Conservation (phyloP, 208 protist genomes). For the Acanthamoeba culbertsoni region DNA sequence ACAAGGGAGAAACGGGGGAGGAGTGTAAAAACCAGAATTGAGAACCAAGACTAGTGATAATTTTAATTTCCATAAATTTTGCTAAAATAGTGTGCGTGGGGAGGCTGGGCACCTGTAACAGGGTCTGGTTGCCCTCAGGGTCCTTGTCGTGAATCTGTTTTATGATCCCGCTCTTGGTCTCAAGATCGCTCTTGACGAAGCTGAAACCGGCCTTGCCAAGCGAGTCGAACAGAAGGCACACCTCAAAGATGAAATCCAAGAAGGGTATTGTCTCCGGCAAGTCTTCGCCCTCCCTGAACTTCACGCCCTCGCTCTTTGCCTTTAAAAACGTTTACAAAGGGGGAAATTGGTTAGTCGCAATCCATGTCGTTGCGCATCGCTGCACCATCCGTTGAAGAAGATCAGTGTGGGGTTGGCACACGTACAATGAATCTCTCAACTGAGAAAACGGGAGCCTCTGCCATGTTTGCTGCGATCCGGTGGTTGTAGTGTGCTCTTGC, state of each 20-base stretch:
- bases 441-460: background rate
- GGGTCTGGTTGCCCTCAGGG: background rate
- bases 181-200: constrained; percentile 5
- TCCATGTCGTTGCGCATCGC: background rate
- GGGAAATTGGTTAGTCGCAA: background rate
- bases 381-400: background rate
- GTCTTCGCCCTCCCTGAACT: background rate
- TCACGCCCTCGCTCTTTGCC: background rate
- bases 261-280: background rate
- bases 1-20: background rate
- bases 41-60: no score
- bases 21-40: background rate
- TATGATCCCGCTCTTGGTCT: background rate
- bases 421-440: background rate
- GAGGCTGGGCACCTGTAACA: background rate
- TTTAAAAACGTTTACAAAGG: background rate
- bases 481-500: background rate
- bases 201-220: background rate
- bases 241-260: background rate
- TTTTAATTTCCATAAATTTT: no score
- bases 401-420: background rate
- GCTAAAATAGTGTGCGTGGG: no score
- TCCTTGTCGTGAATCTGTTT: background rate
- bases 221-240: background rate
- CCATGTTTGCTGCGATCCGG: background rate